A percentile compares a stretch with the other conserved stretches of the same genome.
Conservation (phyloP, 2,329 filamentous ascomycete genomes). For the Hypocrella siamensis region DNA sequence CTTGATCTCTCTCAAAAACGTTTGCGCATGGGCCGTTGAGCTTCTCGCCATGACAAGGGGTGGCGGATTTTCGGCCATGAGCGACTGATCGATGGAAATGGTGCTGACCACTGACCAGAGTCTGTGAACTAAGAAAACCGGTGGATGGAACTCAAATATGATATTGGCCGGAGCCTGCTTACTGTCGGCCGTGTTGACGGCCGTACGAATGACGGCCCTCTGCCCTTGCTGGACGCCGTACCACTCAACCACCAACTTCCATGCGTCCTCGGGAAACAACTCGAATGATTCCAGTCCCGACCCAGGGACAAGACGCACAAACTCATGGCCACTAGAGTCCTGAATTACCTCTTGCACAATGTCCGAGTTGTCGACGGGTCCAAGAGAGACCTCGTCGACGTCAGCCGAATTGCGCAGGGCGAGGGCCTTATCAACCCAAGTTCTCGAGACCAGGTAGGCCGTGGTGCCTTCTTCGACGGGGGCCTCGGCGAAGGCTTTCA, state of each 20-base stretch:
- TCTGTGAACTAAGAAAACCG: conserved; percentile 72
- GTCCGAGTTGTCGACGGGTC: conserved; percentile 76
- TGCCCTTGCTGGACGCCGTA: conserved; percentile 62
- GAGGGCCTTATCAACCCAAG: conserved; percentile 63
- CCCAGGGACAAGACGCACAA: conserved; percentile 59
- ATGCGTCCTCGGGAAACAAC: conserved; percentile 63
- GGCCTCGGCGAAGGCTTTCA: conserved; percentile 32
- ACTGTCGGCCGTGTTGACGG: conserved; percentile 53
- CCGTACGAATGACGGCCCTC: conserved; percentile 56
- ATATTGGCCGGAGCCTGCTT: conserved; percentile 39
- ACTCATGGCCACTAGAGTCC: conserved; percentile 35
- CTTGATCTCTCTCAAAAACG: conserved; percentile 67
- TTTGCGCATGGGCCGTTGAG: conserved; percentile 50
- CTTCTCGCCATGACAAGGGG: conserved; percentile 57
- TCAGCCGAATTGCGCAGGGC: conserved; percentile 48
- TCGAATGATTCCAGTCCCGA: conserved; percentile 57
- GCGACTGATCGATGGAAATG: conserved; percentile 36
- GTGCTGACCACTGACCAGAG: conserved; percentile 48
- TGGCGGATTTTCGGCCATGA: conserved; percentile 44
- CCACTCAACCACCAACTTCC: conserved; percentile 68
- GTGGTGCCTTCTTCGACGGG: conserved; percentile 54
- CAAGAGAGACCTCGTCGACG: conserved; percentile 44
- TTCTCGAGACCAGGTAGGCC: conserved; percentile 62
- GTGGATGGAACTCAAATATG: conserved; percentile 70
- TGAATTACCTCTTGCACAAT: conserved; percentile 49